Conservation (phyloP, 345 rosid genomes). For the Excoecaria cochinchinensis region DNA sequence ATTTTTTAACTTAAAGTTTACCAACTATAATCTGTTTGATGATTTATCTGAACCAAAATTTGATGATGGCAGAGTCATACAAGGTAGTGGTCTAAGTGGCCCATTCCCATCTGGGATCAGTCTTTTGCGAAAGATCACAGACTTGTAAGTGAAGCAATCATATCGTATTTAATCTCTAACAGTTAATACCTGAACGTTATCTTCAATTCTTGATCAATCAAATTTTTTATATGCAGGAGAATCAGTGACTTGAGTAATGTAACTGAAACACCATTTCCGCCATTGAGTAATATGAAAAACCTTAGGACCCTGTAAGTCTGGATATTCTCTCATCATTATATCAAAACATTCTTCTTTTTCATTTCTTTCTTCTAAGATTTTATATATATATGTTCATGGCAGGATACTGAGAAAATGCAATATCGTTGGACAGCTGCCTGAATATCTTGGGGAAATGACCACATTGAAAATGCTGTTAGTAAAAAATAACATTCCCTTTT, state of each 20-base stretch:
- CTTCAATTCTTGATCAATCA: not conserved
- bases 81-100: slow-evolving; percentile 57
- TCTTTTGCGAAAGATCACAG: slow-evolving; percentile 16
- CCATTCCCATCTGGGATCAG: slow-evolving; percentile 44
- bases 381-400: too few species aligned
- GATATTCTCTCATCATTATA: not conserved
- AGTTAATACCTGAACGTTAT: not conserved
- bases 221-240: slow-evolving; percentile 37
- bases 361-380: too few species aligned
- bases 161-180: not conserved
- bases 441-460: too few species aligned
- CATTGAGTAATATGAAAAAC: slow-evolving; percentile 2
- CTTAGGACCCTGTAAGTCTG: slow-evolving; percentile 13
- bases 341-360: not conserved
- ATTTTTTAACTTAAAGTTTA: slow-evolving; percentile 23
- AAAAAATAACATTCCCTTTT: too few species aligned
- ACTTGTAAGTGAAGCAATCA: slow-evolving; percentile 30
- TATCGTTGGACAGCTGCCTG: too few species aligned
- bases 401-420: too few species aligned
- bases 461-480: too few species aligned
- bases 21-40: slow-evolving; percentile 23
- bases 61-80: slow-evolving; percentile 29
- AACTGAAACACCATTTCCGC: slow-evolving; percentile 7
- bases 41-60: not conserved
- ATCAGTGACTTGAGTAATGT: slow-evolving; percentile 31